These are phyloP conservation scores for Leccinum laetum DNA, from an alignment of 1,284 basidiomycete genomes.

Conservation along the genomic window DNA sequence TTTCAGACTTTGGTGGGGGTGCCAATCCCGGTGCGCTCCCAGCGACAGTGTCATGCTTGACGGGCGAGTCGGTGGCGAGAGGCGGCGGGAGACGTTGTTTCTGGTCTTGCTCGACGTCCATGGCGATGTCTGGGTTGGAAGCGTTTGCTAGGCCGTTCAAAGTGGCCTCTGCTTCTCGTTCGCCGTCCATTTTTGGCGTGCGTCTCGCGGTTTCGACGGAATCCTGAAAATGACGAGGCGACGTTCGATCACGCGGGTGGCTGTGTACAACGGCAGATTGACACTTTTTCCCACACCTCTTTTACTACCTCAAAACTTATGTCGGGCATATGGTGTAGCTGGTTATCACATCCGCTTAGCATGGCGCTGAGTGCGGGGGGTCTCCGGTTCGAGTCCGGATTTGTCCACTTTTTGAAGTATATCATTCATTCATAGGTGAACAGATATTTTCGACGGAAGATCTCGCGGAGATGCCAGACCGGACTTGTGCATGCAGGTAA, in stretches of 20 bases:
- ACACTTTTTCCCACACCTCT: constrained; percentile 10
- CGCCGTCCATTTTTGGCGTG: constrained; percentile 23
- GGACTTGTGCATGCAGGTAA: no score
- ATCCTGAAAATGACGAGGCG: constrained; percentile 30
- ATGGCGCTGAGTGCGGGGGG: constrained; percentile 34
- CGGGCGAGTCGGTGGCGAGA: not conserved
- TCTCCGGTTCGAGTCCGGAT: constrained; percentile 44
- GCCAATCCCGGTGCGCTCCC: not conserved
- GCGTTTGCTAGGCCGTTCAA: not conserved
- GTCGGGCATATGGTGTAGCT: constrained; percentile 45
- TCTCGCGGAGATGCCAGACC: no score
- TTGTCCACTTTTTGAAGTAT: constrained; percentile 26
- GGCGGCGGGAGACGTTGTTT: constrained; percentile 4
- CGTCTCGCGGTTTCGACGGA: constrained; percentile 13
- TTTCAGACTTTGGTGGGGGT: constrained; percentile 14
- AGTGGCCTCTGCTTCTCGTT: constrained; percentile 10
- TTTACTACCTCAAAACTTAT: not conserved
- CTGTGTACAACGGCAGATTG: constrained; percentile 13
- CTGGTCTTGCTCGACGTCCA: constrained; percentile 22
- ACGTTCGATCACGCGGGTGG: constrained; percentile 29
- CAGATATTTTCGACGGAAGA: no score
- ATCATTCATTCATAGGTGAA: no score
- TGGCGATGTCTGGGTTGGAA: constrained; percentile 12
- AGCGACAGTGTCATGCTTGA: constrained; percentile 2
- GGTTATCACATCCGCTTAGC: constrained; percentile 52